Base-by-base conservation (phyloP, 257 asterid genomes). In the Plantago ovata region DNA sequence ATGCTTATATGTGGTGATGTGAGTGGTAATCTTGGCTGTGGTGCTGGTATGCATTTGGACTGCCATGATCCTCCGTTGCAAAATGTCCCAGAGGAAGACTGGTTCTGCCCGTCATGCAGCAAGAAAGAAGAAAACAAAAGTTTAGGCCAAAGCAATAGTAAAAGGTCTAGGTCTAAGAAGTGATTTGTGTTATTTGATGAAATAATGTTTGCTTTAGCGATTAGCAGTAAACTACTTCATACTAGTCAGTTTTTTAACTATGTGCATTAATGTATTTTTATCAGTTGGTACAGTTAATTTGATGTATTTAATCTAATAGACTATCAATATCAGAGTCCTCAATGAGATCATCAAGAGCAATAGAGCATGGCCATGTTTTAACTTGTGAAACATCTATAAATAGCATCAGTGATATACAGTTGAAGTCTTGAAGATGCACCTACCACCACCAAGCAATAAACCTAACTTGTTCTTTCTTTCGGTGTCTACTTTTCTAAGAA, bases 1-100 rank as follows among this genome's bases (percentile, higher is more conserved):
- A 83, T 88, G 96, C 82, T 88, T 39, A 81, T 87, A 40, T 92
- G 90, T n/a, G 84, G 94, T 0, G 79, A 83, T 52, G 94, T 75
- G 44, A 69, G 64, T 10, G 89, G 94, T 47, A 56, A 58, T 7
- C 32, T 4, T 33, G 95, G 96, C 6, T 90, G 94, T 66, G 95
- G 94, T 16, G 63, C 70, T 13, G 94, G 94, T 38, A 59, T 64
- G 13, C 98, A 87, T 71, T 55, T 78, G 0, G 82, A 75, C 62
- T 83, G 94, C 66, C 80, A 81, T 39, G 83, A 83, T 71, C 98
- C 98, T 67, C 95, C 94, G 2, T 84, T 87, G 10, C 72, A 57
- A 14, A 67, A 64, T 14, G 72, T 75, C 16, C 98, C 86, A 0
- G 64, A 73, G 69, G 95, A 81, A 38, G 94, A 85, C 60, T 92